Base-by-base conservation (phyloP, 768 basidiomycete species). In the Suillus subluteus region DNA sequence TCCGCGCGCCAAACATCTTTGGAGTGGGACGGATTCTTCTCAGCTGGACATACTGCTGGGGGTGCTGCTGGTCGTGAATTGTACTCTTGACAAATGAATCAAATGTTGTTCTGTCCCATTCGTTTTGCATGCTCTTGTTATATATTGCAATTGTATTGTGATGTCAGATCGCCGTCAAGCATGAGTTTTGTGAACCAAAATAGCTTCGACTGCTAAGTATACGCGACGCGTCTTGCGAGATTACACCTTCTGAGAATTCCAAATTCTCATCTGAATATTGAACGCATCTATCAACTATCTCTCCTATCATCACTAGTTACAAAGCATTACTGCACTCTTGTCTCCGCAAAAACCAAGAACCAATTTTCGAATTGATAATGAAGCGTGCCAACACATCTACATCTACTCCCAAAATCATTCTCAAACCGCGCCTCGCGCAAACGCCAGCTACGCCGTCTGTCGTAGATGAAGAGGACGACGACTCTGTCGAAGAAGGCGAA, bases 391-490 rank as follows among this genome's bases (percentile, higher is more conserved):
- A 68, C 46, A 66, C 67, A 8, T 73, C 72, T 43, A 73, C 71
- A 5, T 66, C 71, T 21, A 68, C 64, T 16, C 77, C 71, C 32
- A 82, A 80, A 74, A 82, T 82, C 52, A 82, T 81, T 12, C 80
- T 81, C 66, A 82, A 79, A 58, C 81, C 81, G 2, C 80, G 78
- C 40, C 67, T 75, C 13, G 74, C 73, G 21, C 76, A 73, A 61
- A 61, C 41, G 15, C 59, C 68, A 32, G 70, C 68, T 30, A 69
- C 69, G 0, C 71, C 68, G 8, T 4, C 59, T 58, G 5, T 68
- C 70, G 23, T 77, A 4, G 73, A 70, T 7, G 72, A 75, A 30
- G 50, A 46, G 21, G 44, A 72, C 11, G 70, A 75, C 43, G 66
- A 38, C 32, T 23, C n/a, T 32, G 37, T 62, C 9, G 76, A 71